Base-by-base conservation (phyloP, 2,329 filamentous ascomycete species). In the Alternaria sp. region DNA sequence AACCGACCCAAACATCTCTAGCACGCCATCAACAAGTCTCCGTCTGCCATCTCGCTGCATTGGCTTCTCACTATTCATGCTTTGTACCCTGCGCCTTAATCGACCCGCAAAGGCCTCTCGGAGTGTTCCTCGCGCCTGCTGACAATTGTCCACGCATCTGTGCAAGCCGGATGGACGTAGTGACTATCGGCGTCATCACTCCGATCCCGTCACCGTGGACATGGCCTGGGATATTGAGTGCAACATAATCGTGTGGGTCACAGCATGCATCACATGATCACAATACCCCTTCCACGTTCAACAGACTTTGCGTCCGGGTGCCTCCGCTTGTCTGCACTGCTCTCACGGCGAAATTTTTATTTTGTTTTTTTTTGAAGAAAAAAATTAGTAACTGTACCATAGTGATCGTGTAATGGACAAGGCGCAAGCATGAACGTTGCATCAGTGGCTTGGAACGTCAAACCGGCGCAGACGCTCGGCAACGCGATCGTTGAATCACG, bases 391-490 rank as follows among this genome's bases (percentile, higher is more conserved):
- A 60, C 60, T n/a, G 48, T 58, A 39, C 44, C 51, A 54, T 52
- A 58, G 29, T 29, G 52, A 14, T 51, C 54, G 50, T 54, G 49
- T 51, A 51, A 17, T 34, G 51, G 56, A 50, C 37, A 45, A 39
- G 48, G 44, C 37, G 51, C 34, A 51, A 42, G 44, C 36, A 58
- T 51, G 21, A 48, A 51, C n/a, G 34, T 55, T 34, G 54, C 55
- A 68, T 66, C 60, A 57, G 66, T 70, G 70, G 69, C 70, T 69
- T 68, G 60, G 61, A 71, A 70, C 71, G 68, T 70, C 61, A 67
- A 71, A 69, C 68, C 65, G 57, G 62, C 60, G 51, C 58, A 58
- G 58, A 64, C 26, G 29, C 52, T 53, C 49, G 64, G 46, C 55
- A 56, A 46, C 49, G 46, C 56, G 39, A 56, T 53, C 34, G 23